Conservation (phyloP, 306 rosid species). For the Fragaria iinumae region DNA sequence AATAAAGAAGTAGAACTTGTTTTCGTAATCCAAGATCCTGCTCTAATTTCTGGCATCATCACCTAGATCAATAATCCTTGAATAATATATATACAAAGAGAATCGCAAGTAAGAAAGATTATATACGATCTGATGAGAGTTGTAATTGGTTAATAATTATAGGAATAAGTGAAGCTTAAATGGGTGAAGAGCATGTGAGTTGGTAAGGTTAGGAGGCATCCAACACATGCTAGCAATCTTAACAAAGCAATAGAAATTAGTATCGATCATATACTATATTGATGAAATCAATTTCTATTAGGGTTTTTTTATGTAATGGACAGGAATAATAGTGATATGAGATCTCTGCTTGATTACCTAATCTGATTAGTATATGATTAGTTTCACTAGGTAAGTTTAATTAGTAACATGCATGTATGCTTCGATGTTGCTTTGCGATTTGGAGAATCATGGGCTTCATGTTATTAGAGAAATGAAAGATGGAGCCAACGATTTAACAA, state of each 20-base stretch:
- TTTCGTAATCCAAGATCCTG: constrained; percentile 17
- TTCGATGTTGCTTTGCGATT: constrained; percentile 32
- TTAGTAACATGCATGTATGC: constrained; percentile 29
- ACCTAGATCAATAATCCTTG: neutral
- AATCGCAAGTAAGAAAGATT: neutral
- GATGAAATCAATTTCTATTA: constrained; percentile 21
- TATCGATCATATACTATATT: neutral
- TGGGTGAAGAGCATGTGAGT: constrained; percentile 47
- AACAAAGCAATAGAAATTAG: constrained; percentile 20
- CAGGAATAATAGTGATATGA: constrained; percentile 22
- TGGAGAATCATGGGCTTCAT: constrained; percentile 47
- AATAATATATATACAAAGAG: neutral
- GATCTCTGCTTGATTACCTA: constrained; percentile 33
- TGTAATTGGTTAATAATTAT: neutral
- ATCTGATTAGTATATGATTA: constrained; percentile 19
- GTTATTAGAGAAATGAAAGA: constrained; percentile 33
- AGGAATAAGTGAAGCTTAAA: neutral
- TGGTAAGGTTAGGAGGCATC: constrained; percentile 43
- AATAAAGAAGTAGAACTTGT: too few relatives aligned
- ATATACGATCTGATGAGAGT: constrained; percentile 6
- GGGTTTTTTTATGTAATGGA: constrained; percentile 5
- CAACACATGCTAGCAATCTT: constrained; percentile 46
- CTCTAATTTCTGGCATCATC: constrained; percentile 4
- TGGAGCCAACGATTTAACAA: neutral
- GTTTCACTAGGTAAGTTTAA: constrained; percentile 11